Base-by-base conservation (phyloP, 1,139 yeast species). In the Scheffersomyces stambukii region DNA sequence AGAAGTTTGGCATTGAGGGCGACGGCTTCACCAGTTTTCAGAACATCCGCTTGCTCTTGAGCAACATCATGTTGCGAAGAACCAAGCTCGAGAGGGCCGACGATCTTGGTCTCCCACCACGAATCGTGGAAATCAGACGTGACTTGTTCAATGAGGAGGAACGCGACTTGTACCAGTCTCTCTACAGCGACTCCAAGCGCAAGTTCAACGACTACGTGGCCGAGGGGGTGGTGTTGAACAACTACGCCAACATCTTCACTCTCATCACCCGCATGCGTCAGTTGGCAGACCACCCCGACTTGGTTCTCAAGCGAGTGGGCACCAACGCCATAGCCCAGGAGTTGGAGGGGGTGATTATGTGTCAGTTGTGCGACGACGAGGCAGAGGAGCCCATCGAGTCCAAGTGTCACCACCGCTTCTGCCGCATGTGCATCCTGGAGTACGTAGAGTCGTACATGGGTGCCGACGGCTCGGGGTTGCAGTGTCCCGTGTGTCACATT, bases 301-400 rank as follows among this genome's bases (percentile, higher is more conserved):
- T 93, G 40, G 96, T 91, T 1, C 64, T 91, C 50, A 79, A 89
- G 43, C 68, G 88, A 32, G 69, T 71, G 9, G 75, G 75, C 9
- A 54, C 64, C 23, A 66, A 67, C 31, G 54, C 61, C 8, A 52
- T 63, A 3, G 42, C 62, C 2, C 45, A 42, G 8, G 59, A 55
- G 7, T 47, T 61, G 4, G 67, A 65, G 12, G 88, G 86, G 9
- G 80, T 81, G 1, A 71, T 88, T 16, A 81, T 93, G 26, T 91
- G 98, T 52, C 93, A 85, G 43, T 55, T 91, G 16, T 93, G 99
- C 58, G 97, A 89, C 43, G 98, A 93, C 50, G 96, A 88, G 54
- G 96, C 98, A 0, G 97, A 91, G 54, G 98, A 91, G 39, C 95
- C 98, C 0, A 86, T 93, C 28, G 89, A 84, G 52, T 83, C 96